Percentiles rank a stretch among this genome's conserved stretches.
These are phyloP conservation scores for Backusella tarrabulga DNA, from an alignment of 192 early-diverging fungal genomes.

Conservation along the genomic window DNA sequence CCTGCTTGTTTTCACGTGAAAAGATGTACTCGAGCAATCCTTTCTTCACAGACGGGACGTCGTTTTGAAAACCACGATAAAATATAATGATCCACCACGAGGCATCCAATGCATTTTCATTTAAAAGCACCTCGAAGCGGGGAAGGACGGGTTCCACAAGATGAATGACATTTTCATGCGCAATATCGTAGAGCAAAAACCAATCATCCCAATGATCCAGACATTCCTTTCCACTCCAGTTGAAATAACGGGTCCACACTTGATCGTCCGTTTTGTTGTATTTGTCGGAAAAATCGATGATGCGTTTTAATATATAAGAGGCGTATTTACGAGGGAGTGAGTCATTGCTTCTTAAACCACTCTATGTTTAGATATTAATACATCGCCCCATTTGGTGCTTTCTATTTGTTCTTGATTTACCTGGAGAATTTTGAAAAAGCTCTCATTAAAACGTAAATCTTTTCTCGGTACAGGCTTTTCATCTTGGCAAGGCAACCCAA, in stretches of 20 bases:
- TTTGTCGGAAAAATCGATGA: slow-evolving; percentile 27
- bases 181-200: slow-evolving; percentile 46
- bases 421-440: slow-evolving; percentile 35
- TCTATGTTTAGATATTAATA: background rate
- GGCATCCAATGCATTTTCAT: slow-evolving; percentile 15
- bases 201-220: slow-evolving; percentile 46
- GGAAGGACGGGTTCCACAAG: slow-evolving; percentile 51
- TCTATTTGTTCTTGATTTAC: background rate
- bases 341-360: slow-evolving; percentile 35
- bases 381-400: background rate
- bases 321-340: slow-evolving; percentile 31
- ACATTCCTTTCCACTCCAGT: slow-evolving; percentile 14
- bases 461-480: background rate
- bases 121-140: slow-evolving; percentile 34
- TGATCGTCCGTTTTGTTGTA: background rate
- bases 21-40: slow-evolving; percentile 29
- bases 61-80: slow-evolving; percentile 33
- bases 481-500: slow-evolving; percentile 18
- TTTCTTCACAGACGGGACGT: slow-evolving; percentile 23
- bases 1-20: background rate
- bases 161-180: slow-evolving; percentile 45
- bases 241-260: slow-evolving; percentile 29
- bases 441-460: slow-evolving; percentile 30
- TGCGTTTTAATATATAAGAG: slow-evolving; percentile 31
- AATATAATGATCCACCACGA: slow-evolving; percentile 35